Conservation (phyloP, 2,329 filamentous ascomycete genomes). For the Penicillium sp. region DNA sequence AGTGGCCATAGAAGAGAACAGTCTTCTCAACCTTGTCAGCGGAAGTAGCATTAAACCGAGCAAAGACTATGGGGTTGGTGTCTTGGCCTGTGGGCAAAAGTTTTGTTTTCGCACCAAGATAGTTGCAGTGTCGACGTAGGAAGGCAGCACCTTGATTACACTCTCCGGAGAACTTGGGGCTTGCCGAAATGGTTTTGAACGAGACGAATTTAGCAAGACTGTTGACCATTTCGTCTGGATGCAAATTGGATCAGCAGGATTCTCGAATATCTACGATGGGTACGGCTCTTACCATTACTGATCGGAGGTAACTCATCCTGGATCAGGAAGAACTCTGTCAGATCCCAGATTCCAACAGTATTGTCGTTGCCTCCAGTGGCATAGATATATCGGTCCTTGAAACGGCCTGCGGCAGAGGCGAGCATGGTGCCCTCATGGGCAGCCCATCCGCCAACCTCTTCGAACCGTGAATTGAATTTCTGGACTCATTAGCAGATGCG, state of each 20-base stretch:
- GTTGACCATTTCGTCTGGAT: constrained; percentile 59
- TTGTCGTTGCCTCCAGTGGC: constrained; percentile 94
- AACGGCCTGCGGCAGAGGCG: constrained; percentile 71
- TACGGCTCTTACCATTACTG: constrained; percentile 51
- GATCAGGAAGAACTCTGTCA: constrained; percentile 56
- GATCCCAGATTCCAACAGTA: constrained; percentile 82
- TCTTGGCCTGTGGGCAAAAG: constrained; percentile 78
- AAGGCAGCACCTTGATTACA: constrained; percentile 91
- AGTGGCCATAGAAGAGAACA: constrained; percentile 95
- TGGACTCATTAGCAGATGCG: constrained; percentile 28
- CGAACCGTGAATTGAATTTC: constrained; percentile 79
- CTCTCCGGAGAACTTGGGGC: constrained; percentile 81
- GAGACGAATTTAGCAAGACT: constrained; percentile 83
- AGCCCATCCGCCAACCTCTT: constrained; percentile 72
- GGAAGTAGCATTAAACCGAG: constrained; percentile 75
- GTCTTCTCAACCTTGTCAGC: constrained; percentile 70
- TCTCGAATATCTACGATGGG: neutral
- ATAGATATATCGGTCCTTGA: constrained; percentile 74
- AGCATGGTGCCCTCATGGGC: constrained; percentile 86
- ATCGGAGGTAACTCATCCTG: constrained; percentile 49
- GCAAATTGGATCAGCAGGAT: neutral
- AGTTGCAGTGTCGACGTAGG: constrained; percentile 84
- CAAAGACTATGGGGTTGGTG: constrained; percentile 90
- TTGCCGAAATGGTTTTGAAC: constrained; percentile 86
- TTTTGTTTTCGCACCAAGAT: constrained; percentile 83